Percentiles rank a stretch among this genome's conserved stretches.
phyloP scores from a whole-genome alignment of 2,329 filamentous ascomycete species.

The Dryadomyces quercivorus region DNA sequence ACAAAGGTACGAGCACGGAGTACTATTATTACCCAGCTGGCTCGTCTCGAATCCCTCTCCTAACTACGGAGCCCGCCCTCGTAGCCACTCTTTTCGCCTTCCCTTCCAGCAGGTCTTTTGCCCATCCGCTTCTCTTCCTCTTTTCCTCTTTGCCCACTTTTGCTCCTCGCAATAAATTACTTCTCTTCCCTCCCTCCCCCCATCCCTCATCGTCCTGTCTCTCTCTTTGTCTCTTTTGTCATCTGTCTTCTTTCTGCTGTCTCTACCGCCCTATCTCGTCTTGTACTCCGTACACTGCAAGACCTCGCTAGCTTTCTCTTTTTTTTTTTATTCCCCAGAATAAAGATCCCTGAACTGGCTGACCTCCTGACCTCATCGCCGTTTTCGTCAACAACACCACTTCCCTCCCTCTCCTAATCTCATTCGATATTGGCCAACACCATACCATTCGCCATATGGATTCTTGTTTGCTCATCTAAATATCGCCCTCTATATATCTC shows the following conservation, averaged over 20 bases:
- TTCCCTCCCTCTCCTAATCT: not conserved
- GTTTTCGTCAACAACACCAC: not conserved
- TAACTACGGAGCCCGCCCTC: not conserved
- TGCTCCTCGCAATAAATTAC: not conserved
- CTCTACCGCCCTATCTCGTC: not conserved
- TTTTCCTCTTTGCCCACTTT: not conserved
- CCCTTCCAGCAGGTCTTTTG: not conserved
- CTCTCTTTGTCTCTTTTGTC: not conserved
- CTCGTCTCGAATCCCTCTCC: too few species aligned
- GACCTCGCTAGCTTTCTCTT: not conserved
- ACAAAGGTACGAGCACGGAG: not conserved
- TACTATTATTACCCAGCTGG: not conserved
- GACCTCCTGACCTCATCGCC: not conserved
- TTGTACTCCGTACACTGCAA: not conserved
- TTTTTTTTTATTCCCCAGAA: not conserved
- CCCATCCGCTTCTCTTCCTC: not conserved
- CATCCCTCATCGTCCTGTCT: not conserved
- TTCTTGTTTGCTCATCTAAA: not conserved
- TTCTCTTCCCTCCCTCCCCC: not conserved
- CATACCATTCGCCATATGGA: not conserved
- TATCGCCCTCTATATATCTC: not conserved
- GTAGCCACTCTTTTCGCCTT: not conserved
- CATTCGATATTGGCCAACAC: too few species aligned
- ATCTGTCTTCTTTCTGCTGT: not conserved
- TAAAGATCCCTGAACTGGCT: not conserved